Evolutionary conservation across 257 asterid species (phyloP), one percentile per base, ranked within the genome.

Genomic region (Ehretia macrophylla): DNA sequence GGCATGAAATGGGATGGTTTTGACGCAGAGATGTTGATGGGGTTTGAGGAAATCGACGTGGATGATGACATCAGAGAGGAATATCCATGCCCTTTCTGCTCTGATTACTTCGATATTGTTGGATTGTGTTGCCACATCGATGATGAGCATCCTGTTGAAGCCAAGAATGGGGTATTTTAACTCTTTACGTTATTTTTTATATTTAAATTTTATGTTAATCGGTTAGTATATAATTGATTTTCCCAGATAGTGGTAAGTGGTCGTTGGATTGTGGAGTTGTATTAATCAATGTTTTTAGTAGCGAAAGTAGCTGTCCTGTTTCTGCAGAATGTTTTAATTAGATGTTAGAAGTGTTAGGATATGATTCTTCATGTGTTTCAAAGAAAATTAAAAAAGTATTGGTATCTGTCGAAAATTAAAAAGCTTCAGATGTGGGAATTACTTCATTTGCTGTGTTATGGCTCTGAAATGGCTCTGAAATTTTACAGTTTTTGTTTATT

Each of bases 101-200:
- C 91, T 1, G 95, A 86, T 37, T 79, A 78, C 70, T 89, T 80
- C 23, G 95, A 89, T 68, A 82, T 86, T 10, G 85, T 89, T 52
- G 87, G 95, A 32, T 84, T 89, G 21, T 89, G 91, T 71, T 89
- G 91, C 78, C 97, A 89, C 77, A 80, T 89, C 14, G 95, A 86
- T 60, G 95, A 89, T 22, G 95, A 86, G 73, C 95, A 89, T 78
- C 95, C 95, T 67, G 80, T 73, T 32, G 95, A 89, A 72, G 94
- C 95, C 62, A 75, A 32, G 68, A 82, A 84, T 65, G 95, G 88
- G 94, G 94, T 88, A 77, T 70, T 53, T 38, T 3, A 4, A 27
- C n/a, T n/a, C n/a, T n/a, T 55, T 58, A 17, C 56, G 39, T 56
- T 59, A 21, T 18, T 8, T 17, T n/a, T 39, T 48, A 12, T 23